Conservation (phyloP, 1,284 basidiomycete genomes). For the Coniferiporia weirii region DNA sequence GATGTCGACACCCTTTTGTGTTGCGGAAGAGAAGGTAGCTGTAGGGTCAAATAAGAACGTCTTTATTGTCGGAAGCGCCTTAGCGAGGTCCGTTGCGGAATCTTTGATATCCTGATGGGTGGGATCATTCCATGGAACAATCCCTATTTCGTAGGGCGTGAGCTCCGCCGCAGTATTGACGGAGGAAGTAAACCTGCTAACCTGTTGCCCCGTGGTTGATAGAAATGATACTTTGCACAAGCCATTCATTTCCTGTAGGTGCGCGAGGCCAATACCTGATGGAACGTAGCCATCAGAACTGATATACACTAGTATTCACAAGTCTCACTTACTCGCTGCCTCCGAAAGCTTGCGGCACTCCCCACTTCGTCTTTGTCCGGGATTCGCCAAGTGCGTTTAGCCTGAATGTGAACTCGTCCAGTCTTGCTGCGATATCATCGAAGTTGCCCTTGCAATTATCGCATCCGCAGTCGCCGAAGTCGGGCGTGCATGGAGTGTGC, state of each 20-base stretch:
- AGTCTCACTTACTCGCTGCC: slow-evolving; percentile 42
- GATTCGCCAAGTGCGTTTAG: slow-evolving; percentile 60
- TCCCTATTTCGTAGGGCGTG: slow-evolving; percentile 31
- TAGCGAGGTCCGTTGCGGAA: slow-evolving; percentile 49
- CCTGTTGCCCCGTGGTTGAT: slow-evolving; percentile 69
- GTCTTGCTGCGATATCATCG: slow-evolving; percentile 58
- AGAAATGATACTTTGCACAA: slow-evolving; percentile 56
- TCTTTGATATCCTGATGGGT: slow-evolving; percentile 55
- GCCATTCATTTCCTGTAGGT: slow-evolving; percentile 65
- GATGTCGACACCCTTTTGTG: slow-evolving; percentile 34
- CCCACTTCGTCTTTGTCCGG: slow-evolving; percentile 61
- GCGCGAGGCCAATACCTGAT: slow-evolving; percentile 58
- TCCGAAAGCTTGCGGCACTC: slow-evolving; percentile 73
- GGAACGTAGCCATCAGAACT: not conserved
- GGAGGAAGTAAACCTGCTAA: slow-evolving; percentile 18
- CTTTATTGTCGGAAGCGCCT: slow-evolving; percentile 34
- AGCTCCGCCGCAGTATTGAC: not conserved
- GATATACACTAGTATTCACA: not conserved
- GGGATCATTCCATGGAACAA: slow-evolving; percentile 67
- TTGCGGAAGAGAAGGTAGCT: slow-evolving; percentile 26
- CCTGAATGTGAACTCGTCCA: slow-evolving; percentile 56
- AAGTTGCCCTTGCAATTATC: slow-evolving; percentile 48
- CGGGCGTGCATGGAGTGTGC: slow-evolving; percentile 48
- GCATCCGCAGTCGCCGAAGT: slow-evolving; percentile 68
- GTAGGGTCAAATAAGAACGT: slow-evolving; percentile 36